phyloP scores from a whole-genome alignment of 768 basidiomycete genomes.

The Leccinellum albellum region DNA sequence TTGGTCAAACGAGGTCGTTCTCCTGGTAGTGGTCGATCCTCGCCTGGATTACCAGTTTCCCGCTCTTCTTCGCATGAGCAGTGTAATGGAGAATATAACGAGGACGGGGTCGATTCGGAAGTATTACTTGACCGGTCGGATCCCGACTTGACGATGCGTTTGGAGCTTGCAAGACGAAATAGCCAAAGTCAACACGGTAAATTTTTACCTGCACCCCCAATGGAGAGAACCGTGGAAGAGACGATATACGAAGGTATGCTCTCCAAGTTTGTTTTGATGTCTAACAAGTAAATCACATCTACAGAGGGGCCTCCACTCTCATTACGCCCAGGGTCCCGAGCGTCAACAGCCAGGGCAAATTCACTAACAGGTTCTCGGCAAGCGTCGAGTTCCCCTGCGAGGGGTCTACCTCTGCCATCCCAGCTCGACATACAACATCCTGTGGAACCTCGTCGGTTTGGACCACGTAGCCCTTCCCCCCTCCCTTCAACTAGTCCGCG shows the following conservation, averaged over 20 bases:
- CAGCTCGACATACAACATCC: constrained; percentile 47
- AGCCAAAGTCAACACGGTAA: constrained; percentile 70
- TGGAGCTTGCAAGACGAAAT: constrained; percentile 82
- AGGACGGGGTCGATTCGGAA: constrained; percentile 42
- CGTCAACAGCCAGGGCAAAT: constrained; percentile 39
- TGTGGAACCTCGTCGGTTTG: constrained; percentile 60
- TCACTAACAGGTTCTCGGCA: constrained; percentile 48
- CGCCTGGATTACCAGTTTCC: constrained; percentile 36
- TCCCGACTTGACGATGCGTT: constrained; percentile 67
- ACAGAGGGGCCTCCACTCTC: constrained; percentile 60
- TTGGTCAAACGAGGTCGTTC: constrained; percentile 46
- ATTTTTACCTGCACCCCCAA: constrained; percentile 33
- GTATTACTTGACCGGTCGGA: constrained; percentile 61
- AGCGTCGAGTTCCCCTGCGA: constrained; percentile 40
- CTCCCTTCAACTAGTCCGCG: constrained; percentile 48
- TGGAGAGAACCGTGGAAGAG: constrained; percentile 51
- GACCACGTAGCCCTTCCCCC: constrained; percentile 75
- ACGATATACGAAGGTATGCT: constrained; percentile 76
- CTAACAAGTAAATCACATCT: constrained; percentile 1
- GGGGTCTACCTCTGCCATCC: constrained; percentile 25
- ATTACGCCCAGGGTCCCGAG: constrained; percentile 52
- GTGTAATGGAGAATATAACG: constrained; percentile 37
- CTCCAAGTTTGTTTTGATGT: not conserved
- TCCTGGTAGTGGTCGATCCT: constrained; percentile 35
- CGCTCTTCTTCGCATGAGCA: constrained; percentile 44